Base-by-base conservation (phyloP, 1,139 yeast species). In the Sugiyamaella xylanicola region DNA sequence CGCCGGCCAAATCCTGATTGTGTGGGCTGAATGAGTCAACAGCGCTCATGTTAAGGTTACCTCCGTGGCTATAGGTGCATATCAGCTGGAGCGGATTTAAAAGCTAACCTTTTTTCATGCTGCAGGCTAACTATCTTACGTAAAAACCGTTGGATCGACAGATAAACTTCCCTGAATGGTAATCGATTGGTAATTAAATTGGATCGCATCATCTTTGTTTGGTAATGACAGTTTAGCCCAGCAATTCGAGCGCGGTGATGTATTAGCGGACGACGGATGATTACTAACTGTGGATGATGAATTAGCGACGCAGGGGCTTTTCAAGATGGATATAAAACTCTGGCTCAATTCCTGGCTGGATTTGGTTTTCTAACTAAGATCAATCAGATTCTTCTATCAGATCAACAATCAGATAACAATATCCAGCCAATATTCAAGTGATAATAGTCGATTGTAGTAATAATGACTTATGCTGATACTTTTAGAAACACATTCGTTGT, bases 401-500 rank as follows among this genome's bases (percentile, higher is more conserved):
- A 32, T 11, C 15, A 32, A n/a, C 37, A 32, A 13, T 32, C 32
- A 7, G 32, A 25, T 11, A 25, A 11, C 32, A 25, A 25, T 25
- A 25, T 25, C 11, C 5, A 25, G 5, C 5, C 9, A 25, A 32
- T 32, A 20, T 3, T 20, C n/a, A n/a, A n/a, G 22, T 45, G 3
- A 9, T 15, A 42, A 16, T 42, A 17, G 21, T 17, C 8, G n/a
- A 42, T 25, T n/a, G 16, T n/a, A 25, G 16, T 27, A n/a, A 27
- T 3, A 20, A 58, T 51, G 59, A 45, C 48, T 27, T 58, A 58
- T 42, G 21, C 44, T 9, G 62, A 59, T 21, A 40, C 29, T 11
- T 59, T 56, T 44, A 47, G 63, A 22, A 60, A 60, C 48, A 59
- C 60, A 19, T 41, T 51, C 39, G 50, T 55, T 13, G 62, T 59